These are phyloP conservation scores for Fusarium pilosicola DNA, from an alignment of 2,329 filamentous ascomycete species.

Conservation along the genomic window DNA sequence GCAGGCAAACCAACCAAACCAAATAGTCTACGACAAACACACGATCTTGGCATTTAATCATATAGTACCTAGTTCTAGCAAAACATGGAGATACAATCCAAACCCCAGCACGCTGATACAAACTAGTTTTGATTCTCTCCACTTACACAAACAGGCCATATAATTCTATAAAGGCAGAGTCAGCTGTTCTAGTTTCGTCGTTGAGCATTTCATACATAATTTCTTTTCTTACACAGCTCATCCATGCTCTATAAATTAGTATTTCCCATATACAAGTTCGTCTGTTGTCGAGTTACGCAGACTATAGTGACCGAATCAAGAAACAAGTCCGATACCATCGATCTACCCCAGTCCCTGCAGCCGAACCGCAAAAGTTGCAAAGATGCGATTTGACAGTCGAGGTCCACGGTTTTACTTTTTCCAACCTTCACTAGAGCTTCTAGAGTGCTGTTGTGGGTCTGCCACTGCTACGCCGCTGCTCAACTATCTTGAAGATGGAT, in stretches of 20 bases:
- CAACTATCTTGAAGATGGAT: background rate
- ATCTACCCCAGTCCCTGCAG: conserved; percentile 7
- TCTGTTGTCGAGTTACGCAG: background rate
- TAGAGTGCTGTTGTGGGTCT: conserved; percentile 5
- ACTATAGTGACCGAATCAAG: background rate
- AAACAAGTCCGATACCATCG: conserved; percentile 5
- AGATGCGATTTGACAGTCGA: background rate
- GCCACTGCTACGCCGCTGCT: conserved; percentile 1
- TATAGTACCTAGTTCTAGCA: background rate
- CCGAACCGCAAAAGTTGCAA: conserved; percentile 1
- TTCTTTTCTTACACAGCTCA: background rate
- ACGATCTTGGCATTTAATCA: background rate
- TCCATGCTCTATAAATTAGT: background rate
- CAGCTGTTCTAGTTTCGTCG: background rate
- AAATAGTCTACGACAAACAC: background rate
- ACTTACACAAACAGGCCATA: background rate
- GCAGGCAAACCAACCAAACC: background rate
- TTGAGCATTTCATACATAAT: background rate
- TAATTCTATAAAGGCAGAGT: background rate
- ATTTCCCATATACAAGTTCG: background rate
- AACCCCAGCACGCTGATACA: background rate
- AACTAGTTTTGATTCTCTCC: background rate
- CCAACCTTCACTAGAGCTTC: background rate
- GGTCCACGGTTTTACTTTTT: conserved; percentile 22
- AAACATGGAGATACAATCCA: background rate